phyloP scores from a whole-genome alignment of 257 asterid genomes.

The Ehretia macrophylla region DNA sequence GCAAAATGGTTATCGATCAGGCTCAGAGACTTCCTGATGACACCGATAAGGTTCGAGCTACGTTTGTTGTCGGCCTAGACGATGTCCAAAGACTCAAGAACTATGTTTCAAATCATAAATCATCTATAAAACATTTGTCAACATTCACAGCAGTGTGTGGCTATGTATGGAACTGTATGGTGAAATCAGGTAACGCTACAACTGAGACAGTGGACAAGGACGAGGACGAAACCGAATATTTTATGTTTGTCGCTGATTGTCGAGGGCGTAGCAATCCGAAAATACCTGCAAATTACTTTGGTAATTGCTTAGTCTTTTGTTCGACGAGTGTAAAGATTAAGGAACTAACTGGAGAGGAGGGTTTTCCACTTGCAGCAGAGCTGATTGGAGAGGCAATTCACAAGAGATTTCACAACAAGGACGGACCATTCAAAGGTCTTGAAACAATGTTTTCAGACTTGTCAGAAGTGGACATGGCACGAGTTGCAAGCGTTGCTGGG shows the following conservation, averaged over 20 bases:
- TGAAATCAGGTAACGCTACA: conserved; percentile 3
- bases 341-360: conserved; percentile 19
- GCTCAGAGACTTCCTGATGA: neutral
- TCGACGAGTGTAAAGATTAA: neutral
- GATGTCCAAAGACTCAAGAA: conserved; percentile 24
- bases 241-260: conserved; percentile 17
- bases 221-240: conserved; percentile 12
- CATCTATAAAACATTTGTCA: conserved; percentile 14
- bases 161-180: conserved; percentile 34
- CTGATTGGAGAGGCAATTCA: conserved; percentile 13
- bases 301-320: conserved; percentile 27
- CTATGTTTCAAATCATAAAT: conserved; percentile 2
- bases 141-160: conserved; percentile 31
- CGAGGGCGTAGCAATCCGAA: conserved; percentile 29
- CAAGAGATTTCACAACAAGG: conserved; percentile 14
- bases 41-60: conserved; percentile 24
- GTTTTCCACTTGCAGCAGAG: conserved; percentile 24
- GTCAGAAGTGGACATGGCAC: neutral
- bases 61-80: conserved; percentile 17
- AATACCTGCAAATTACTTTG: conserved; percentile 31
- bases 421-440: conserved; percentile 14
- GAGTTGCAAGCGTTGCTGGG: conserved; percentile 28
- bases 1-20: neutral
- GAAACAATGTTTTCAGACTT: conserved; percentile 15
- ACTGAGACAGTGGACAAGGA: neutral